Evolutionary conservation across 352 stramenopile genomes (phyloP).

Genomic region (Thalassiosira mediterranea): DNA sequence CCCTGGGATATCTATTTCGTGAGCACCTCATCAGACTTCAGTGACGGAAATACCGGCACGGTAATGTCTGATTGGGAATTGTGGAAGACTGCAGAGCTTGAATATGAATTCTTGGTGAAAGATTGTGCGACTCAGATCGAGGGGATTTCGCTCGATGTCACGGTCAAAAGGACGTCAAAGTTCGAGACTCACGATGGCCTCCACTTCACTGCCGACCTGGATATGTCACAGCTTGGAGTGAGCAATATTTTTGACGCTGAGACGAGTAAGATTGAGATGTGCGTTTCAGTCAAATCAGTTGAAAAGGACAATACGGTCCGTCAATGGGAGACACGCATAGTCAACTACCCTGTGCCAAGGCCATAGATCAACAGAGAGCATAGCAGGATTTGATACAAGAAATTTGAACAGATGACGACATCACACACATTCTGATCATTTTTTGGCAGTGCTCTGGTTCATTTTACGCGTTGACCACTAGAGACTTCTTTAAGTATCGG

Average conservation of each 20-base stretch:
- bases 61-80: neutral
- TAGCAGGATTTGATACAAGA: no score
- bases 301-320: no score
- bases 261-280: neutral
- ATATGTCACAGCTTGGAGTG: neutral
- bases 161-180: neutral
- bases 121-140: neutral
- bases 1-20: neutral
- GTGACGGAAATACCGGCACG: neutral
- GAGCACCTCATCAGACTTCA: neutral
- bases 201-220: neutral
- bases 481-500: no score
- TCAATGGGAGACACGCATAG: no score
- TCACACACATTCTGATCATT: no score
- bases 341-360: no score
- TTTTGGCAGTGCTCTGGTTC: no score
- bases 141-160: neutral
- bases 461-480: no score
- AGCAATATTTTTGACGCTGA: neutral
- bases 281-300: neutral
- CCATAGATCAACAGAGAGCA: no score
- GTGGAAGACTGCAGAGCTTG: neutral
- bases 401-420: no score
- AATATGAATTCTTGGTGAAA: constrained; percentile 2
- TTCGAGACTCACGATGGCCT: neutral